phyloP scores from a whole-genome alignment of 116 monocot genomes.

The Cymodocea nodosa region DNA sequence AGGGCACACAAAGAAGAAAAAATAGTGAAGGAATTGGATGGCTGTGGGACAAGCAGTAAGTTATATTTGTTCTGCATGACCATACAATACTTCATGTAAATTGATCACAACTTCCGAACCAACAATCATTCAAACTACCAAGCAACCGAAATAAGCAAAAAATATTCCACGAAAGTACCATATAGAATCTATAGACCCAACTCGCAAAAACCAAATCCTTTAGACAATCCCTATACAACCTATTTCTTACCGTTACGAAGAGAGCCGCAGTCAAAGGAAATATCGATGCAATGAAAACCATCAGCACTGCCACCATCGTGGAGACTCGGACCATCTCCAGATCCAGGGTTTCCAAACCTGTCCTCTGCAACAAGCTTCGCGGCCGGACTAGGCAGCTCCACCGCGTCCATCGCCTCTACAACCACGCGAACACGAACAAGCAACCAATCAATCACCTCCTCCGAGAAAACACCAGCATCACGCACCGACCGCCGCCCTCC shows the following conservation, averaged over 20 bases:
- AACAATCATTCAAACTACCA: too few relatives aligned
- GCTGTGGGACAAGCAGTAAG: too few relatives aligned
- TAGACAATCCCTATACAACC: not conserved
- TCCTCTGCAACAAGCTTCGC: not conserved
- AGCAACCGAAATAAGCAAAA: too few relatives aligned
- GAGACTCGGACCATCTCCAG: not conserved
- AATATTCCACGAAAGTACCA: too few relatives aligned
- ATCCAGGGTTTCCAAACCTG: not conserved
- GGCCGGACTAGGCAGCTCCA: constrained; percentile 20
- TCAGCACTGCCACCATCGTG: not conserved
- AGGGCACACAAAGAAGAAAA: too few relatives aligned
- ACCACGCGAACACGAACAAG: not conserved
- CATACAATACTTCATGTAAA: too few relatives aligned
- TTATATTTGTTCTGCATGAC: too few relatives aligned
- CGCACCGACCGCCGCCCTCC: not conserved
- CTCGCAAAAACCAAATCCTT: not conserved
- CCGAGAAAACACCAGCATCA: not conserved
- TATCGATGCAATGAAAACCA: not conserved
- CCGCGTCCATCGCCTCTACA: constrained; percentile 35
- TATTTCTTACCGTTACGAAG: not conserved
- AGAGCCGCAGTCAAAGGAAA: not conserved
- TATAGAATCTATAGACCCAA: not conserved
- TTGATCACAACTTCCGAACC: too few relatives aligned
- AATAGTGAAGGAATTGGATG: too few relatives aligned
- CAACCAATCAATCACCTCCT: not conserved